Evolutionary conservation across 495 filamentous ascomycete genomes (phyloP).

Genomic region (Podospora pseudoanserina): DNA sequence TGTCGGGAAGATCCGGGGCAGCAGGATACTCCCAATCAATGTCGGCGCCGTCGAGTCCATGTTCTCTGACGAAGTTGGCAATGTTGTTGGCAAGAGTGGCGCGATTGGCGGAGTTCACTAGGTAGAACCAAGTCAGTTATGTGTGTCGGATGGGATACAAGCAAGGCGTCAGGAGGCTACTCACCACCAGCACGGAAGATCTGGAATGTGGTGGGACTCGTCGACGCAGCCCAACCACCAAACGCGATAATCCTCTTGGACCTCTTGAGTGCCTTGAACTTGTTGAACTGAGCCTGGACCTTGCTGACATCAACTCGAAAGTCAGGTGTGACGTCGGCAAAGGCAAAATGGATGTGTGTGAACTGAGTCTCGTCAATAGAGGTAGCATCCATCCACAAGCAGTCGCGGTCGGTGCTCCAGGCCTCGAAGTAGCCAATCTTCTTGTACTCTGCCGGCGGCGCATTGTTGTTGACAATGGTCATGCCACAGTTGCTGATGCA

Average conservation of each 20-base stretch:
- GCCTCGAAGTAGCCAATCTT: conserved; percentile 33
- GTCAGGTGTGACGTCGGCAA: conserved; percentile 21
- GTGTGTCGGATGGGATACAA: background rate
- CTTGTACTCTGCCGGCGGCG: conserved; percentile 8
- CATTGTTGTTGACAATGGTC: conserved; percentile 27
- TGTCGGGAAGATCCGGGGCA: conserved; percentile 29
- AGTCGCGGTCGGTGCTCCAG: conserved; percentile 25
- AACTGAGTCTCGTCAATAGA: conserved; percentile 27
- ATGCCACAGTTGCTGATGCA: conserved; percentile 51
- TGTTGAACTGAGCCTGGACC: conserved; percentile 20
- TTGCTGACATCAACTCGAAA: conserved; percentile 16
- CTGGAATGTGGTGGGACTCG: conserved; percentile 6
- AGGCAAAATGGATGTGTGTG: conserved; percentile 33
- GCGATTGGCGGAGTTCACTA: conserved; percentile 22
- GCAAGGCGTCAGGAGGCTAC: background rate
- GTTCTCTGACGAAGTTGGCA: conserved; percentile 25
- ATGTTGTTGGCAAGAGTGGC: conserved; percentile 27
- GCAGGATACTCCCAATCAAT: conserved; percentile 46
- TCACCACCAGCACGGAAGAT: background rate
- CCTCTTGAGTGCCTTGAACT: conserved; percentile 19
- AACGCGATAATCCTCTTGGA: conserved; percentile 37
- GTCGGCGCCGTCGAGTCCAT: conserved; percentile 37
- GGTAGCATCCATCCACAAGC: conserved; percentile 22
- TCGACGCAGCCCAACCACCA: conserved; percentile 38
- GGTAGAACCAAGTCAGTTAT: conserved; percentile 26